Conservation (phyloP, 352 stramenopile genomes). For the Globisporangium megalacanthum region DNA sequence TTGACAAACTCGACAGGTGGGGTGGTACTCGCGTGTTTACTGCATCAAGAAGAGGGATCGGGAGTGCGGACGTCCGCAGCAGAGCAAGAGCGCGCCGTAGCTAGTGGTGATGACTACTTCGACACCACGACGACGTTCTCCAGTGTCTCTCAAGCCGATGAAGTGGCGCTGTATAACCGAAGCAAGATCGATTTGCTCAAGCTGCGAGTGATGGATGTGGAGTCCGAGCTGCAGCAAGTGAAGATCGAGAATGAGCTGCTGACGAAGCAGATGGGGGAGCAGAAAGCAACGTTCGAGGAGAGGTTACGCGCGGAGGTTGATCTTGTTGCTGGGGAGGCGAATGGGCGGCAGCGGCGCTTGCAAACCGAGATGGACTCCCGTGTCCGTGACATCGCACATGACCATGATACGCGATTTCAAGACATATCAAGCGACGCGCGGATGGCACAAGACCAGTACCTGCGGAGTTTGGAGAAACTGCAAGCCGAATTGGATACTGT, state of each 20-base stretch:
- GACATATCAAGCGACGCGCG: constrained; percentile 34
- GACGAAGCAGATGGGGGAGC: constrained; percentile 38
- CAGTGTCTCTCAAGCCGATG: constrained; percentile 43
- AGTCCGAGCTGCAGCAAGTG: constrained; percentile 57
- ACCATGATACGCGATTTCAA: constrained; percentile 27
- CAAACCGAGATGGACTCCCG: constrained; percentile 24
- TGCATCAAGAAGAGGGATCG: constrained; percentile 5
- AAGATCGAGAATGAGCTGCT: constrained; percentile 74
- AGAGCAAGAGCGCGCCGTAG: constrained; percentile 4
- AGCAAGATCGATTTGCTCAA: constrained; percentile 44
- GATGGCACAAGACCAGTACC: constrained; percentile 48
- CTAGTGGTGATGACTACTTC: constrained; percentile 8
- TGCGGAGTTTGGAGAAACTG: constrained; percentile 39
- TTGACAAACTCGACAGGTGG: constrained; percentile 38
- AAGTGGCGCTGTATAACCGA: constrained; percentile 53
- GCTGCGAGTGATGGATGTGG: constrained; percentile 52
- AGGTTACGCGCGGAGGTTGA: constrained; percentile 24
- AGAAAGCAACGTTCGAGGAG: constrained; percentile 35
- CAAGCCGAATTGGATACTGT: constrained; percentile 37
- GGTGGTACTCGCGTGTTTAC: constrained; percentile 34
- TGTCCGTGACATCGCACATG: constrained; percentile 17
- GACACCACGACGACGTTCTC: constrained; percentile 14
- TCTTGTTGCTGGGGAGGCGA: constrained; percentile 11
- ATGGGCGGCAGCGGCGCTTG: constrained; percentile 24
- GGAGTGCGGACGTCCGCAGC: not conserved